phyloP scores from a whole-genome alignment of 1,139 yeast species.

The Yamadazyma kanchanaburiensis region DNA sequence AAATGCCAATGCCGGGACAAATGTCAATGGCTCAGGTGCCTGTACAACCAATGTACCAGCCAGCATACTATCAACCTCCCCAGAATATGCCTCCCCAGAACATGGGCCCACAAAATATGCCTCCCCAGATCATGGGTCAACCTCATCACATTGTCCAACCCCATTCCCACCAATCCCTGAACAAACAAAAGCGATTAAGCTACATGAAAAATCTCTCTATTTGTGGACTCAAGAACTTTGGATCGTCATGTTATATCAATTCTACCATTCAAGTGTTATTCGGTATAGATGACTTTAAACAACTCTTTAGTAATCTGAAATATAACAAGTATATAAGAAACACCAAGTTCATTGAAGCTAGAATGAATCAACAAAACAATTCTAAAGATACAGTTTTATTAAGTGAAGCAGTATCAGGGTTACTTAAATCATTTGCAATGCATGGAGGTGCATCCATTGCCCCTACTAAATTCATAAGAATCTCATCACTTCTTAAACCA shows the following conservation, averaged over 20 bases:
- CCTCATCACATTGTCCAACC: constrained; percentile 1
- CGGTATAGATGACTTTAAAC: constrained; percentile 45
- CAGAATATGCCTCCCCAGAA: not conserved
- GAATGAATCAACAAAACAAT: constrained; percentile 18
- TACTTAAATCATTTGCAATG: constrained; percentile 41
- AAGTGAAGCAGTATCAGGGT: constrained; percentile 45
- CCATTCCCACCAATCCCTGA: constrained; percentile 1
- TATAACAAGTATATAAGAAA: constrained; percentile 39
- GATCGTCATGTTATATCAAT: constrained; percentile 73
- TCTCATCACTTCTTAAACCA: constrained; percentile 54
- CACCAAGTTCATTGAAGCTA: constrained; percentile 22
- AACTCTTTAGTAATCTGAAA: constrained; percentile 38
- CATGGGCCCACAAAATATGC: not conserved
- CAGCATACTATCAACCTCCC: not conserved
- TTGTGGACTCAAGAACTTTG: constrained; percentile 67
- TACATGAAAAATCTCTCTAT: constrained; percentile 42
- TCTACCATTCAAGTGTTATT: constrained; percentile 65
- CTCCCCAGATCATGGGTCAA: constrained; percentile 1
- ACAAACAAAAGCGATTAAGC: constrained; percentile 10
- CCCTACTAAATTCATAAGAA: constrained; percentile 59
- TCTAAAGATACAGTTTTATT: constrained; percentile 33
- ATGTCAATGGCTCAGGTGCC: no score
- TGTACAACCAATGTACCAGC: constrained; percentile 1
- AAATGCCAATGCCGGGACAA: no score
- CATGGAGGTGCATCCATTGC: constrained; percentile 63